Evolutionary conservation across 1,284 basidiomycete species (phyloP), one percentile per base, ranked within the genome.

Genomic region (Ceratobasidium sp.): DNA sequence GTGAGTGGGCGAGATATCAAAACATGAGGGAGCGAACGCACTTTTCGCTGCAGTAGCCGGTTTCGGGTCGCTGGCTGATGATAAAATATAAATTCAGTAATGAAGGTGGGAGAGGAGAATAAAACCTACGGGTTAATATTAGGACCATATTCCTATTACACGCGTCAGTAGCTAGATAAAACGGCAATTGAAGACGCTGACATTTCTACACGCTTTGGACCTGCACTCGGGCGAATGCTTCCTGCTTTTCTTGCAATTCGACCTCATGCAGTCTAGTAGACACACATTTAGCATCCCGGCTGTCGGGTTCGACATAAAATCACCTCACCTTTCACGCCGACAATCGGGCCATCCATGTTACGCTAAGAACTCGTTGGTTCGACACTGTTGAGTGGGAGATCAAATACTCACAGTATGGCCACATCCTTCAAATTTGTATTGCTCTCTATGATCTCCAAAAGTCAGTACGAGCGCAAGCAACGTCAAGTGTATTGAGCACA

Each of bases 21-120:
- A 40, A n/a, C 15, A 4, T 13, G 22, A 62, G 11, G 2, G 40
- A 37, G 32, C 34, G n/a, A 61, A 15, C 59, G 17, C 51, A 74
- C 71, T 74, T 65, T 74, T 74, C 71, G 51, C 49, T 54, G 40
- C 71, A 74, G 22, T 65, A 74, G 15, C 71, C 71, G n/a, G 61
- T 34, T 46, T 74, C 49, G 7, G 71, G 71, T 40, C 71, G 71
- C 9, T 40, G 25, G n/a, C 71, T 74, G 44, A 2, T 7, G 17
- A 57, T 44, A n/a, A 40, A 5, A 57, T 22, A 29, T 61, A 15
- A 49, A 22, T 49, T 25, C 13, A 67, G 34, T 22, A 1, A 7
- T 17, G 40, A 15, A 56, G 8, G 40, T 46, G 15, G 3, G 17
- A 40, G n/a, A 2, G 9, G 11, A 19, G 11, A 1, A 51, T 34